phyloP scores from a whole-genome alignment of 2,329 filamentous ascomycete species.

The Pyricularia pennisetigena region DNA sequence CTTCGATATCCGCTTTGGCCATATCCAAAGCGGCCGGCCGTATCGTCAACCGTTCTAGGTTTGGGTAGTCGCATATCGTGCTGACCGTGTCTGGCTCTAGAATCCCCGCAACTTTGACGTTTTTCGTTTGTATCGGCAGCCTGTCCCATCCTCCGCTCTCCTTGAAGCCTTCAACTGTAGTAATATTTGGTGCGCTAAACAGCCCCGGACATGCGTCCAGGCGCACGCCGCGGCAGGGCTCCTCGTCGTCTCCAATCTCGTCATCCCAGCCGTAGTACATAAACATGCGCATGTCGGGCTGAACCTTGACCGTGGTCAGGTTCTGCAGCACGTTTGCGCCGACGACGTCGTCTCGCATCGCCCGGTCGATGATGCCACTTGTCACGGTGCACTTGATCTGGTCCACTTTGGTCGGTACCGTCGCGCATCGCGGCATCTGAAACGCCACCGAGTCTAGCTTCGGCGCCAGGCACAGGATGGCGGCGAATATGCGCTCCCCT shows the following conservation, averaged over 20 bases:
- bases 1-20: constrained; percentile 22
- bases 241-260: not conserved
- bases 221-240: constrained; percentile 1
- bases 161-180: constrained; percentile 3
- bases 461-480: constrained; percentile 1
- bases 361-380: constrained; percentile 4
- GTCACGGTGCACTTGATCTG: not conserved
- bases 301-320: constrained; percentile 3
- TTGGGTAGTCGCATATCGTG: constrained; percentile 5
- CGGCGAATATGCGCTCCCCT: constrained; percentile 4
- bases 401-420: not conserved
- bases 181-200: constrained; percentile 4
- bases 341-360: constrained; percentile 1
- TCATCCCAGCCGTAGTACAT: constrained; percentile 4
- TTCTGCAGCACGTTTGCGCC: constrained; percentile 2
- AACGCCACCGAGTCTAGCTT: constrained; percentile 4
- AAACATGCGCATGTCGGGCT: constrained; percentile 3
- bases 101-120: not conserved
- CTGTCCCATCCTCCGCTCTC: constrained; percentile 4
- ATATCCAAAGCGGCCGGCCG: constrained; percentile 40
- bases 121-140: not conserved
- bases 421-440: constrained; percentile 3
- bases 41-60: constrained; percentile 19
- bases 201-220: constrained; percentile 3
- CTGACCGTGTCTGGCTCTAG: not conserved